These are phyloP conservation scores for Teratosphaeria pseudoeucalypti DNA, from an alignment of 2,329 filamentous ascomycete genomes.

Conservation along the genomic window DNA sequence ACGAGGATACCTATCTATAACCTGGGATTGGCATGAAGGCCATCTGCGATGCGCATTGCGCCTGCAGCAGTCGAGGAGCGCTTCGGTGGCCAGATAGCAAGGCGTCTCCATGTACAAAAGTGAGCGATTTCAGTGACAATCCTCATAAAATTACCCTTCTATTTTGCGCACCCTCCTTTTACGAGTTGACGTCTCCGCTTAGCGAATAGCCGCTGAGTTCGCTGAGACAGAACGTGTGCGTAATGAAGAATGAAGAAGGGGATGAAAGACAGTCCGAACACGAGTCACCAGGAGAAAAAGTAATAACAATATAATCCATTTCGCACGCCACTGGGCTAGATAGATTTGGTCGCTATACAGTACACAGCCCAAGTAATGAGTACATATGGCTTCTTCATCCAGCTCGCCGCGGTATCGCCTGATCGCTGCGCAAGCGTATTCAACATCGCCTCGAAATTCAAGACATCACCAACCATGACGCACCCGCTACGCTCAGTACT, in stretches of 20 bases:
- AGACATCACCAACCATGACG: neutral
- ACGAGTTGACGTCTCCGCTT: too few relatives aligned
- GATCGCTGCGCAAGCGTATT: neutral
- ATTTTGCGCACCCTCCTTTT: neutral
- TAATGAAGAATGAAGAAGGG: too few relatives aligned
- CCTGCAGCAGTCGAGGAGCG: neutral
- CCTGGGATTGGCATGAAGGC: neutral
- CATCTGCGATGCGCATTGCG: neutral
- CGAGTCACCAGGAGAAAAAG: too few relatives aligned
- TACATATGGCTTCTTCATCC: neutral
- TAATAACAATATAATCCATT: too few relatives aligned
- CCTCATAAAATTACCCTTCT: neutral
- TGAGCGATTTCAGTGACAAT: neutral
- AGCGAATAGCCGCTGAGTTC: too few relatives aligned
- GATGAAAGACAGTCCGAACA: too few relatives aligned
- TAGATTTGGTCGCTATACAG: neutral
- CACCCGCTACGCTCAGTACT: slow-evolving; percentile 1
- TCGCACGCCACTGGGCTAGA: neutral
- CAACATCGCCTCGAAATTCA: neutral
- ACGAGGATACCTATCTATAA: neutral
- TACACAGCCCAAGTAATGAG: neutral
- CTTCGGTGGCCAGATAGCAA: neutral
- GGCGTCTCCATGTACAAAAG: neutral
- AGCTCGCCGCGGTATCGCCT: neutral
- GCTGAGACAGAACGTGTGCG: too few relatives aligned